Base-by-base conservation (phyloP, 1,139 yeast genomes). In the Candida sp. region DNA sequence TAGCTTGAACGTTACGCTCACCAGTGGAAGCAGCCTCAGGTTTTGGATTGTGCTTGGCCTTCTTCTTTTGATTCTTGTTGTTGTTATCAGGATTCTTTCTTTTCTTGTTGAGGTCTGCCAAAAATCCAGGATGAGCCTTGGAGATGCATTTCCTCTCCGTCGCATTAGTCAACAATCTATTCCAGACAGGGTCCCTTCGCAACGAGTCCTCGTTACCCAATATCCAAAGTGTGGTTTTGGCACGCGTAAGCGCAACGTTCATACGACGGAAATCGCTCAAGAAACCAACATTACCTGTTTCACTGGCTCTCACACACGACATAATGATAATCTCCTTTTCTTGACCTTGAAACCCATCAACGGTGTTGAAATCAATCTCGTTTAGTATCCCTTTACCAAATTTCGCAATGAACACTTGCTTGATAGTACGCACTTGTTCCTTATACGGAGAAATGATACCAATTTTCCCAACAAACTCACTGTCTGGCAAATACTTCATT, bases 341-440 rank as follows among this genome's bases (percentile, higher is more conserved):
- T 68, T 94, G 98, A 59, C 99, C 99, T 74, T 94, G 99, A 66
- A 92, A 94, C 1, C 99, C 99, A 76, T 94, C 99, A 51, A 94
- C 94, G 0, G 99, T 92, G 62, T 93, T 92, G 72, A 96, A 92
- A 64, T 90, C 97, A 48, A 96, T 84, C 54, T 83, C 87, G 33
- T 81, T 77, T 27, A 81, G 68, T 42, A 93, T 88, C 2, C 73
- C 62, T 3, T 73, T 73, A 8, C 98, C 98, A 62, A 81, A 88
- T 52, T 73, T 74, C 25, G 74, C 71, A 8, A 74, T 66, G 60
- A 94, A 94, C 1, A 77, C 70, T 28, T 77, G 75, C 57, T 82
- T 83, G 51, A 94, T 67, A 3, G 79, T 73, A 41, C 76, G 65
- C 34, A 92, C 84, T 64, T 96, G 99, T 58, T 91, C 96, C 61